Base-by-base conservation (phyloP, 306 rosid genomes). In the Heteromeles arbutifolia region DNA sequence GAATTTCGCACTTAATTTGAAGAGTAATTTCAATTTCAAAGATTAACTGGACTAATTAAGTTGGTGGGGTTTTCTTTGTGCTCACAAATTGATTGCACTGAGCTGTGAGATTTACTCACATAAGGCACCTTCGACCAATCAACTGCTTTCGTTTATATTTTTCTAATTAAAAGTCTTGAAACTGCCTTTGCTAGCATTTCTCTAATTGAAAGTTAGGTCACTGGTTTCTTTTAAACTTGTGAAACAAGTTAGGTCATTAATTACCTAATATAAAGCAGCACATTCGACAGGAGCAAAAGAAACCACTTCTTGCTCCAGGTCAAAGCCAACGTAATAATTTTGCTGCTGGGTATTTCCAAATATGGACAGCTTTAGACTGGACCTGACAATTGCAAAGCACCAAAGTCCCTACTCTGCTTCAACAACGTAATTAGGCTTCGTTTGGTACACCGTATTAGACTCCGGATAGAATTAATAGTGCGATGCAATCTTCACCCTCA, bases 261-360 rank as follows among this genome's bases (percentile, higher is more conserved):
- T 3, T 24, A 59, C 15, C 17, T 14, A 62, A 31, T 15, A 66
- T 59, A 75, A 70, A 13, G 57, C 63, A 76, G 68, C 68, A 75
- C 80, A 76, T 29, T 76, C 70, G 26, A 72, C 74, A 13, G 78
- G 77, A 65, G 73, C 74, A 43, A 81, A 81, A 65, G 84, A 81
- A 65, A 81, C 21, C 14, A 76, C 50, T 54, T 54, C 24, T 17
- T 74, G 77, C 21, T 81, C 84, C 24, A 81, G 78, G 64, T 81
- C 84, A 70, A 13, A 65, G 8, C 84, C 78, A 65, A 81, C 74
- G 45, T 28, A 56, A 34, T 41, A 70, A 69, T 70, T 70, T 52
- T 72, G 77, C 58, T 69, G 62, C 43, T 76, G 74, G 24, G 29
- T 14, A 70, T 45, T 71, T 26, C 80, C 80, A 19, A 81, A 9